Evolutionary conservation across 495 filamentous ascomycete species (phyloP), one percentile per base, ranked within the genome.

Genomic region (Cladorrhinum samala): DNA sequence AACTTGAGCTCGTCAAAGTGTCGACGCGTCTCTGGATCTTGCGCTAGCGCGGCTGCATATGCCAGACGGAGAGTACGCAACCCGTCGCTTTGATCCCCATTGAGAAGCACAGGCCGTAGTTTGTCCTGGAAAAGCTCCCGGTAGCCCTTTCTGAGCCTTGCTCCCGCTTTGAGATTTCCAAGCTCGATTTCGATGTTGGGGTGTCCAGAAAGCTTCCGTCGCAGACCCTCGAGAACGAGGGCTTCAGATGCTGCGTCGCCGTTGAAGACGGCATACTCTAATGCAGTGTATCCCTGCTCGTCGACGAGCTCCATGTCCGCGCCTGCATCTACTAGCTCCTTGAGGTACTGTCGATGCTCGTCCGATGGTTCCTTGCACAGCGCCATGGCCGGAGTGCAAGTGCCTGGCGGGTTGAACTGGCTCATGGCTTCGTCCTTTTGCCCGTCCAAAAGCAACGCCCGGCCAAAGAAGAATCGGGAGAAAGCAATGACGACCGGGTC

Each of bases 331-430:
- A 68, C 46, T 6, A 71, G 18, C 16, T 63, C 53, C 16, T 25
- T 7, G 9, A 71, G 41, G 47, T 67, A 68, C 11, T 47, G 44
- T 1, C 53, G 49, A 44, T 68, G 57, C 45, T 70, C 68, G 1
- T 49, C 24, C 2, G 68, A 63, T 0, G 63, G 65, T 39, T 71
- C 68, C 50, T 62, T 68, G 49, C 63, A 63, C 16, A 71, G 39
- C 2, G 63, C 58, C 23, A 70, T 67, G 18, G 65, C 57, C 9
- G 69, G 59, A 2, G 67, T 65, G 25, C 43, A 46, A 14, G 43
- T 14, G 13, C 19, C 19, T 14, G 43, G 21, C 1, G 43, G 43
- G 21, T 46, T 46, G 43, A 46, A 46, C 58, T 40, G 43, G 33
- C 38, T 21, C 33, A 33, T 3, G 14, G 54, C 53, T 14, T n/a